phyloP scores from a whole-genome alignment of 2,329 filamentous ascomycete genomes.

The Penicillium sclerotiorum region DNA sequence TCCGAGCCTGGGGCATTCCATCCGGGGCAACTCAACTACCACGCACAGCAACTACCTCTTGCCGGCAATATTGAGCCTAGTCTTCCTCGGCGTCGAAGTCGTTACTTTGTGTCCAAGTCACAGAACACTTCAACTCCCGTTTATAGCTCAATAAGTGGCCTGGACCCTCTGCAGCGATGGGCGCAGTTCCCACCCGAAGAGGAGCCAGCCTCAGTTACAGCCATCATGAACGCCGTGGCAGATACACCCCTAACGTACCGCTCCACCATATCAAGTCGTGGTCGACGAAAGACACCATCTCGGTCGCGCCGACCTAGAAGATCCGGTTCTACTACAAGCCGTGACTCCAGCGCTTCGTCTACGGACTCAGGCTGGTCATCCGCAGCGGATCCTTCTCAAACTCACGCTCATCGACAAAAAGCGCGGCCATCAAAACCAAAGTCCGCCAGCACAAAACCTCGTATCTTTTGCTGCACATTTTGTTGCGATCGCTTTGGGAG shows the following conservation, averaged over 20 bases:
- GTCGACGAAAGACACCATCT: background rate
- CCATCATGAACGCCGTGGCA: constrained; percentile 41
- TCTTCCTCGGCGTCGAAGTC: constrained; percentile 2
- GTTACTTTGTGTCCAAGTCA: constrained; percentile 3
- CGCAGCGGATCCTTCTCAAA: constrained; percentile 19
- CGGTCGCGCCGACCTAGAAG: background rate
- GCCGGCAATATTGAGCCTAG: constrained; percentile 18
- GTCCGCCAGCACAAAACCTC: background rate
- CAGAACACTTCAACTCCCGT: background rate
- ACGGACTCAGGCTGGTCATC: constrained; percentile 12
- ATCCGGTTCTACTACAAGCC: constrained; percentile 6
- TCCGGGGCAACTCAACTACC: no score
- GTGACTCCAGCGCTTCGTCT: constrained; percentile 15
- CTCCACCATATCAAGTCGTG: background rate
- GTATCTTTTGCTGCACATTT: constrained; percentile 15
- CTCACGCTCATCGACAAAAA: constrained; percentile 6
- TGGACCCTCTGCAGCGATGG: constrained; percentile 49
- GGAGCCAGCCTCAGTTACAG: constrained; percentile 44
- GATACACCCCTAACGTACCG: background rate
- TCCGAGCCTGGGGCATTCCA: no score
- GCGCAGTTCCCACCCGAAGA: constrained; percentile 48
- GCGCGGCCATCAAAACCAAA: background rate
- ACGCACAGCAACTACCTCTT: no score
- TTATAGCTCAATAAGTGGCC: background rate
- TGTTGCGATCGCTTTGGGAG: constrained; percentile 14